Percentiles rank a stretch among this genome's conserved stretches.
Conservation (phyloP, 192 early-diverging fungal species). For the Coemansia sp. region DNA sequence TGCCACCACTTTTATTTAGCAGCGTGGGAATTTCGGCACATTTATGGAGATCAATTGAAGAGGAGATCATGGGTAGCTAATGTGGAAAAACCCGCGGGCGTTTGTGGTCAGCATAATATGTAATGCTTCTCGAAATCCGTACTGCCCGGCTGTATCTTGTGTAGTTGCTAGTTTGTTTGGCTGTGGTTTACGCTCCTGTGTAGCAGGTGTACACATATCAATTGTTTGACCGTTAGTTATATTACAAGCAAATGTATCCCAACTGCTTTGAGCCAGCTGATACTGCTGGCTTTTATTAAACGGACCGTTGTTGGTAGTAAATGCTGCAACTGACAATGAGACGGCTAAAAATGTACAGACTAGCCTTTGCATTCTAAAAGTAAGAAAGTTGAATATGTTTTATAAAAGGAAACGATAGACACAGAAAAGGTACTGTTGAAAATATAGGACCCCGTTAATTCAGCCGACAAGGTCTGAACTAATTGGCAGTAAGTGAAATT, state of each 20-base stretch:
- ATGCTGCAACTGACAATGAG: background rate
- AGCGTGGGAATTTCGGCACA: conserved; percentile 3
- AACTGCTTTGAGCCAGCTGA: background rate
- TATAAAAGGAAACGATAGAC: background rate
- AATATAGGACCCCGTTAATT: background rate
- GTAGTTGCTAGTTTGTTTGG: background rate
- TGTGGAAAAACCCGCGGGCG: conserved; percentile 35
- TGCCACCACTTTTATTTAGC: background rate
- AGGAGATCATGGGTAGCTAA: conserved; percentile 24
- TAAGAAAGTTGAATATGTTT: background rate
- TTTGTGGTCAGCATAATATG: conserved; percentile 27
- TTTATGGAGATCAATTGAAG: background rate
- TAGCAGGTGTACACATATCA: background rate
- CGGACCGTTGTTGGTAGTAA: background rate
- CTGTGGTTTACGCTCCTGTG: background rate
- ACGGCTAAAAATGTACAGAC: background rate
- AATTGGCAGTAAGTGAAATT: background rate
- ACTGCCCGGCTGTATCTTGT: background rate
- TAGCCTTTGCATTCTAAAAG: background rate
- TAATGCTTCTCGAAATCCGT: background rate
- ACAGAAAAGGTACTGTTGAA: background rate
- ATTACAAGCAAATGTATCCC: background rate
- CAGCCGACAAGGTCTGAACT: background rate
- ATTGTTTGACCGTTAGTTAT: background rate
- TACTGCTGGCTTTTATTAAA: background rate